Evolutionary conservation across 805 yeast species (phyloP).

Genomic region (Wickerhamomyces kurtzmanii): DNA sequence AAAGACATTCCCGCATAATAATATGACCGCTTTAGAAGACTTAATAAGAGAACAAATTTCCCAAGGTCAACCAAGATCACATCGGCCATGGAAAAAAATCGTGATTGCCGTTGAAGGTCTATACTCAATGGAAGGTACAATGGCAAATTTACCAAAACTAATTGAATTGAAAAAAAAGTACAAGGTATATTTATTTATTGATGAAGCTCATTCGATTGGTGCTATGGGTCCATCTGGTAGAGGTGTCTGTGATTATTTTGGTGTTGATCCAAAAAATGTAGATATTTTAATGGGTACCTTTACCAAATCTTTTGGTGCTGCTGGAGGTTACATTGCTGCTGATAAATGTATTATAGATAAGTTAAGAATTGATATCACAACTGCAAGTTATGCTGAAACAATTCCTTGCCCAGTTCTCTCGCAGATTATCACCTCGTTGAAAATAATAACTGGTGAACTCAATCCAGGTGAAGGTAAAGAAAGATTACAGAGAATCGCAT

Average conservation of each 20-base stretch:
- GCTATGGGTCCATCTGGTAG: conserved; percentile 94
- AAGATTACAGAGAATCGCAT: conserved; percentile 87
- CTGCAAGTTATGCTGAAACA: conserved; percentile 73
- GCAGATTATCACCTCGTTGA: conserved; percentile 76
- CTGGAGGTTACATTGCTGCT: conserved; percentile 96
- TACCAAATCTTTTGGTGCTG: conserved; percentile 96
- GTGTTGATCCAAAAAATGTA: conserved; percentile 61
- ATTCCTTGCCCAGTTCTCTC: conserved; percentile 86
- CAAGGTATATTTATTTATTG: conserved; percentile 84
- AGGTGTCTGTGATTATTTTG: conserved; percentile 93
- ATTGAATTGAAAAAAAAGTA: conserved; percentile 72
- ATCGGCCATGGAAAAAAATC: conserved; percentile 92
- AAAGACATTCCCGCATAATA: conserved; percentile 86
- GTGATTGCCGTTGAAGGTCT: conserved; percentile 86
- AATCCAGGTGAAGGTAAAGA: conserved; percentile 91
- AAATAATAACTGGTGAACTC: conserved; percentile 69
- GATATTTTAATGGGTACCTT: conserved; percentile 96
- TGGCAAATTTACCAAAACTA: conserved; percentile 70
- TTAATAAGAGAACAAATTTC: conserved; percentile 76
- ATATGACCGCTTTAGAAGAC: conserved; percentile 71
- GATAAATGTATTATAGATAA: conserved; percentile 58
- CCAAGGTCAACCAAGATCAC: conserved; percentile 91
- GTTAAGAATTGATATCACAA: conserved; percentile 62
- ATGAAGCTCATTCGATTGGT: conserved; percentile 98
- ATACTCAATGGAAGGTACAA: conserved; percentile 88